Base-by-base conservation (phyloP, 2,329 filamentous ascomycete genomes). In the Cytospora piceicola region DNA sequence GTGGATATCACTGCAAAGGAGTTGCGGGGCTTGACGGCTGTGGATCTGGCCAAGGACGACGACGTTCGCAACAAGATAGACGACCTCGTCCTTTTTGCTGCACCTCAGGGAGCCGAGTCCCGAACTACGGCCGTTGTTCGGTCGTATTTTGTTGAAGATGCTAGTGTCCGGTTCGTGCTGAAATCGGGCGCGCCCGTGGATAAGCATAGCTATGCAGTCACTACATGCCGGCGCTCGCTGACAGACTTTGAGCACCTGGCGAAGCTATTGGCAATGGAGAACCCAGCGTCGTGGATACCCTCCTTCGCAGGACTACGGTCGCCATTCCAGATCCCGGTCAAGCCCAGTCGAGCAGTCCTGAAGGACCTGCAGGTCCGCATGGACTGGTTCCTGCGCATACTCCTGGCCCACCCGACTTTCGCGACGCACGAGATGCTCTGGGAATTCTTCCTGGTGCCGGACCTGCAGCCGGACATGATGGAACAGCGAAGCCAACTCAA, bases 401-500 rank as follows among this genome's bases (percentile, higher is more conserved):
- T 99, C 69, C 83, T 99, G 30, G 84, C 87, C 11, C 95, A 99
- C 73, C 91, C 94, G 4, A 98, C 95, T 0, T 97, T 99, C 74
- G 87, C 93, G 0, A 97, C 92, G 0, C 96, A 99, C 74, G 95
- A 99, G 79, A 93, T 98, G 85, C 84, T 99, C 2, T 99, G 95
- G 96, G 95, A 99, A 73, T 99, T 99, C 79, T 97, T 99, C 77
- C 84, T 99, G 0, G 94, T 99, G 15, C 95, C 95, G 1, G 95
- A 99, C 71, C 87, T 99, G 58, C 92, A 97, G 74, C 85, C 92
- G 0, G 88, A 93, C 24, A 93, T 94, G 86, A 94, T 98, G 84
- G 90, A 92, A 61, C 90, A 96, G 75, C 88, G 95, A 58, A 96
- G 92, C 69, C 88, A 88, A 63, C 87, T 93, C 68, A 99, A 99